A percentile compares a stretch with the other conserved stretches of the same genome.
Conservation (phyloP, 352 stramenopile species). For the Elongisporangium senticosum region DNA sequence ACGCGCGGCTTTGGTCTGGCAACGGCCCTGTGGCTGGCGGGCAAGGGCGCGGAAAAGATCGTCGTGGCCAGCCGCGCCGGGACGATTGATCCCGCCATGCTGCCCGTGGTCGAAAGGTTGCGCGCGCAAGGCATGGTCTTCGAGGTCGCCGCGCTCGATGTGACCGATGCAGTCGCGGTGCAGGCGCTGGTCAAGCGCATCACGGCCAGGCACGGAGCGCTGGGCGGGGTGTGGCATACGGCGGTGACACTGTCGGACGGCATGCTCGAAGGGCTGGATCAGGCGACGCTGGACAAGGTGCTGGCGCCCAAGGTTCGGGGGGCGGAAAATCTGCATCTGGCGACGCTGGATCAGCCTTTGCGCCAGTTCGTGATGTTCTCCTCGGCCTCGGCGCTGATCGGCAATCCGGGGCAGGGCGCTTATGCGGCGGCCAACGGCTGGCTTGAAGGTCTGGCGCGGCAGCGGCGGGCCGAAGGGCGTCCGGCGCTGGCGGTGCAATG, state of each 20-base stretch:
- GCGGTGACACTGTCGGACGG: constrained; percentile 4
- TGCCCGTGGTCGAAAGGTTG: constrained; percentile 5
- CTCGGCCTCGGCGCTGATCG: constrained; percentile 4
- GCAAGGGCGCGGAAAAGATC: constrained; percentile 5
- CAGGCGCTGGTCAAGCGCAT: constrained; percentile 4
- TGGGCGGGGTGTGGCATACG: constrained; percentile 4
- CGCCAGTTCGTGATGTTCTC: constrained; percentile 5
- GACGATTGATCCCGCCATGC: constrained; percentile 5
- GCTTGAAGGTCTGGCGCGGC: constrained; percentile 4
- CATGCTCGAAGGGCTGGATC: constrained; percentile 5
- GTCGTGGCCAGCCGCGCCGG: constrained; percentile 3
- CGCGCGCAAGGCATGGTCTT: constrained; percentile 4
- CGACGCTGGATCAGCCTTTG: constrained; percentile 5
- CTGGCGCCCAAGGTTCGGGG: constrained; percentile 4
- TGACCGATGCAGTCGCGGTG: constrained; percentile 4
- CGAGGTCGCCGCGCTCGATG: constrained; percentile 4
- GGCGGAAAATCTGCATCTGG: constrained; percentile 5
- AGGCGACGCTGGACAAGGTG: constrained; percentile 4
- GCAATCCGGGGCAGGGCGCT: constrained; percentile 4
- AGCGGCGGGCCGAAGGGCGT: constrained; percentile 3
- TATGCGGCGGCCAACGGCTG: constrained; percentile 4
- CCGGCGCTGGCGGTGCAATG: constrained; percentile 4
- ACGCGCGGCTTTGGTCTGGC: constrained; percentile 4
- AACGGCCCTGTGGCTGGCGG: constrained; percentile 4
- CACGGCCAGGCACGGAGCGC: constrained; percentile 3